phyloP scores from a whole-genome alignment of 2,329 filamentous ascomycete species.

The Penicillium sp. region DNA sequence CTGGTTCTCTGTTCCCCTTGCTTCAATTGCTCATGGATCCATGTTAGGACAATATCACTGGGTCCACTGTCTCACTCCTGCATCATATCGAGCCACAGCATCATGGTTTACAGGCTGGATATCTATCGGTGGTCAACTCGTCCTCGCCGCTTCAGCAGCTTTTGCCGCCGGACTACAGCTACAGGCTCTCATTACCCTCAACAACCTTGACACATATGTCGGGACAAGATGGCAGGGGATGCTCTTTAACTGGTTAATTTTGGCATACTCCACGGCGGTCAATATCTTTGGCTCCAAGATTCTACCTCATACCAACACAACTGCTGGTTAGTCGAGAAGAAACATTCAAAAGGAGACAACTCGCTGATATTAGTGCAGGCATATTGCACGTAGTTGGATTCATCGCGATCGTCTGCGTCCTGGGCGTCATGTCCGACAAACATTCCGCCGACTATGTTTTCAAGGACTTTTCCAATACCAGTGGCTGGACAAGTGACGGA shows the following conservation, averaged over 20 bases:
- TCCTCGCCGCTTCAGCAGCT: slow-evolving; percentile 50
- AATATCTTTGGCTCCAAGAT: slow-evolving; percentile 44
- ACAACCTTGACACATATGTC: slow-evolving; percentile 37
- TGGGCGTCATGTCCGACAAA: slow-evolving; percentile 18
- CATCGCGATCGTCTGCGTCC: slow-evolving; percentile 10
- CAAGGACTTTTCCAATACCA: slow-evolving; percentile 18
- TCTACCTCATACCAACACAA: slow-evolving; percentile 23
- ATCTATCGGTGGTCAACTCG: slow-evolving; percentile 48
- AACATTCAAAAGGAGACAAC: too few relatives aligned
- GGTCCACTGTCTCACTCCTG: slow-evolving; percentile 43
- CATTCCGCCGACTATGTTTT: slow-evolving; percentile 18
- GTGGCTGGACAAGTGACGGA: slow-evolving; percentile 20
- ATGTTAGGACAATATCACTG: slow-evolving; percentile 48
- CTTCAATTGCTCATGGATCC: background rate
- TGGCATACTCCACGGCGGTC: slow-evolving; percentile 31
- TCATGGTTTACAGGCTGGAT: slow-evolving; percentile 50
- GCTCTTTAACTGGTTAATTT: slow-evolving; percentile 46
- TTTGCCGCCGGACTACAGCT: slow-evolving; percentile 49
- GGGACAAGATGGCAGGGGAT: slow-evolving; percentile 42
- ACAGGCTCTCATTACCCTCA: slow-evolving; percentile 47
- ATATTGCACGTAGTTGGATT: slow-evolving; percentile 19
- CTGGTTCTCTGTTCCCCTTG: background rate
- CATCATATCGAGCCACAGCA: slow-evolving; percentile 33
- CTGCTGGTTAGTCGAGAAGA: slow-evolving; percentile 10
- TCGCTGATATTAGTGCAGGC: slow-evolving; percentile 5